These are phyloP conservation scores for Apocynum venetum DNA, from an alignment of 257 asterid genomes.

Conservation along the genomic window DNA sequence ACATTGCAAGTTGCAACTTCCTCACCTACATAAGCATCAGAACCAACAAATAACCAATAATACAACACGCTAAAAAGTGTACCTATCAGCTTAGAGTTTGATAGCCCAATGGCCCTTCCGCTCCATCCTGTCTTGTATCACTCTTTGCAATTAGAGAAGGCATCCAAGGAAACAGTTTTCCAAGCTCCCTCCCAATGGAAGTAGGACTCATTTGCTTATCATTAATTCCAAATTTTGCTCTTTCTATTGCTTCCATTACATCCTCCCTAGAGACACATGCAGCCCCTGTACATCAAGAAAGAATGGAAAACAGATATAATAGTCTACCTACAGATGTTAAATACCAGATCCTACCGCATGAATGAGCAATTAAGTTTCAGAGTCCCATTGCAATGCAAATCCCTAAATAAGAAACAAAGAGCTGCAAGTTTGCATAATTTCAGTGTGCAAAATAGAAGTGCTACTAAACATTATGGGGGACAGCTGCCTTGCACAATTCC, in stretches of 20 bases:
- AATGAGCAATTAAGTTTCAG: neutral
- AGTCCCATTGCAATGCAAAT: neutral
- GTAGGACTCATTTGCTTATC: conserved; percentile 38
- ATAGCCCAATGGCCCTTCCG: conserved; percentile 61
- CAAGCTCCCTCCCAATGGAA: conserved; percentile 64
- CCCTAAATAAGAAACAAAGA: neutral
- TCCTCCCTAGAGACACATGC: conserved; percentile 82
- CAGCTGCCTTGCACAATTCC: neutral
- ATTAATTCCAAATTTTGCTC: conserved; percentile 84
- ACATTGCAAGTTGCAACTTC: neutral
- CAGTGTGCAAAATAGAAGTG: neutral
- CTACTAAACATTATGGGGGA: neutral
- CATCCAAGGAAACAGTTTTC: conserved; percentile 86
- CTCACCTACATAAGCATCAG: neutral
- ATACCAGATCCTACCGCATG: neutral
- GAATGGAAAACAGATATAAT: neutral
- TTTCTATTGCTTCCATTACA: conserved; percentile 86
- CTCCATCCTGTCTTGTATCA: conserved; percentile 40
- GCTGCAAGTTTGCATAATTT: neutral
- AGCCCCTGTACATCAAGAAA: conserved; percentile 47
- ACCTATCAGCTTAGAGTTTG: conserved; percentile 65
- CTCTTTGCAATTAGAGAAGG: conserved; percentile 58
- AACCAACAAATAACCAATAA: neutral
- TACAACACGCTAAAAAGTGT: neutral
- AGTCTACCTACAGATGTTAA: neutral